Conservation (phyloP, 2,329 filamentous ascomycete genomes). For the Colletotrichum falcatum region DNA sequence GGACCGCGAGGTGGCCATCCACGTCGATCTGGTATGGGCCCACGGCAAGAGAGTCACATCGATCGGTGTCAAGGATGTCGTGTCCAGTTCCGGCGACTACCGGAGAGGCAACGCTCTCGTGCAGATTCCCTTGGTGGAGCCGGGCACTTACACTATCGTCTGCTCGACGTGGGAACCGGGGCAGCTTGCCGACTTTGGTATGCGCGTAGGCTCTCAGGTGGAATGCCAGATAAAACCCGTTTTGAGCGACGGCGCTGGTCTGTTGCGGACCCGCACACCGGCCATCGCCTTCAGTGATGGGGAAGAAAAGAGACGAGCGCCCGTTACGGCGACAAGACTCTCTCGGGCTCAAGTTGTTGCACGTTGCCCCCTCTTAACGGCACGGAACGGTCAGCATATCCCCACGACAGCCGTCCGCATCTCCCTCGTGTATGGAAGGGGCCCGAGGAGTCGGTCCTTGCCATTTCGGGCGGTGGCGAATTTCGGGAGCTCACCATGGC, state of each 20-base stretch:
- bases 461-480: conserved; percentile 76
- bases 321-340: conserved; percentile 60
- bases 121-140: conserved; percentile 69
- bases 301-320: conserved; percentile 55
- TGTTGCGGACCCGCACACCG: conserved; percentile 71
- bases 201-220: conserved; percentile 77
- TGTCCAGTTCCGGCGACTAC: conserved; percentile 90
- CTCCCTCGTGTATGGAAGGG: conserved; percentile 78
- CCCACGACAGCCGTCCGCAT: conserved; percentile 68
- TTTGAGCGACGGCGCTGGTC: conserved; percentile 79
- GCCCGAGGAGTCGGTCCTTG: conserved; percentile 73
- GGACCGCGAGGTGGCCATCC: conserved; percentile 76
- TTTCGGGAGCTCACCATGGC: conserved; percentile 77
- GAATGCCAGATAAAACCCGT: conserved; percentile 70
- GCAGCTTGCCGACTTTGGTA: conserved; percentile 78
- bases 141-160: conserved; percentile 86
- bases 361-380: conserved; percentile 34
- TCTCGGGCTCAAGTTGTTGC: conserved; percentile 71
- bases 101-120: conserved; percentile 81
- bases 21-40: conserved; percentile 87
- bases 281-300: conserved; percentile 64
- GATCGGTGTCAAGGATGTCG: conserved; percentile 80
- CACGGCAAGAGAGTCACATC: conserved; percentile 76
- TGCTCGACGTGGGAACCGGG: conserved; percentile 91
- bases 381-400: conserved; percentile 40